Conservation (phyloP, 495 filamentous ascomycete genomes). For the Lasiosphaeris hirsuta region DNA sequence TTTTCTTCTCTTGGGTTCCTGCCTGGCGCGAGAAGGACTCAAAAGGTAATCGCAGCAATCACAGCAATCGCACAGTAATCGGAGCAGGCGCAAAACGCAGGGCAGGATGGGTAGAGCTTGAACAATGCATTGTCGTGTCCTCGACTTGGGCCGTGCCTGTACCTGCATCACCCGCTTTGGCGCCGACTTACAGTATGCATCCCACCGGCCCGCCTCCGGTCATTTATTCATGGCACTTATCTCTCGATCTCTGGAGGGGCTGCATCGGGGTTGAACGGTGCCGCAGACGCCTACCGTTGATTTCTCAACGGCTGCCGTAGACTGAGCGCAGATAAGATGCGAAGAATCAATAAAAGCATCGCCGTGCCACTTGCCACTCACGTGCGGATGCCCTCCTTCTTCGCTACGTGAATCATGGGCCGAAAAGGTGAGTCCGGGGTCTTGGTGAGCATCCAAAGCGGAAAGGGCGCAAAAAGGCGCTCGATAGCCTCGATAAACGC, state of each 20-base stretch:
- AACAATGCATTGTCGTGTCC: not conserved
- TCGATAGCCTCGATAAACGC: not conserved
- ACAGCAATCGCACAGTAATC: not conserved
- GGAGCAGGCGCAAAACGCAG: not conserved
- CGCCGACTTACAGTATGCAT: not conserved
- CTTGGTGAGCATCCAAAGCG: not conserved
- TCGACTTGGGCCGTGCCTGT: not conserved
- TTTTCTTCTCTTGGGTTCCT: conserved; percentile 3
- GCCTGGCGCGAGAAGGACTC: not conserved
- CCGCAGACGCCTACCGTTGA: no score
- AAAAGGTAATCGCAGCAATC: not conserved
- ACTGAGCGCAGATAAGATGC: no score
- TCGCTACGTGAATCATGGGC: not conserved
- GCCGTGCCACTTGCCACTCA: not conserved
- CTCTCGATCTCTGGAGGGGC: not conserved
- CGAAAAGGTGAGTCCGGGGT: not conserved
- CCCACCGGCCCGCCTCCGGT: not conserved
- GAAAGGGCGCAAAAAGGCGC: not conserved
- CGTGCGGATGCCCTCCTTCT: not conserved
- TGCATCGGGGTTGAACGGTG: no score
- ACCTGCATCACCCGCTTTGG: conserved; percentile 7
- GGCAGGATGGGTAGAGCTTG: no score
- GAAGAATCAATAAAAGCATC: no score
- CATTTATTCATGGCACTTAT: not conserved
- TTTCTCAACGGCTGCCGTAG: no score